Evolutionary conservation across 495 filamentous ascomycete species (phyloP), one percentile per base, ranked within the genome.

Genomic region (Podospora australis): DNA sequence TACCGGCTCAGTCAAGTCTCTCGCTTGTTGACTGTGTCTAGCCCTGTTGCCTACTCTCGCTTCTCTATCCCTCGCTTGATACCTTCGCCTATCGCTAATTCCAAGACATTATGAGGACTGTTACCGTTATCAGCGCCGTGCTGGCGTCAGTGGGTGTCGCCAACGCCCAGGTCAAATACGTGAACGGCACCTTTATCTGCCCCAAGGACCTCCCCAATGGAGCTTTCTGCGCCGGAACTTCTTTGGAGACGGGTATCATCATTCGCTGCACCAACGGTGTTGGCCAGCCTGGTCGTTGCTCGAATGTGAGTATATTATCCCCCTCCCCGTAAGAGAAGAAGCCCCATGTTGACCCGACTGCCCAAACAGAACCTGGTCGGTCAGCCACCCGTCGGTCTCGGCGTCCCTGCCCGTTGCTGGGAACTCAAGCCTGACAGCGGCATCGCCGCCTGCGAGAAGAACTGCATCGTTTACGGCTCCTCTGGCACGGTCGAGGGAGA

Each of bases 361-460:
- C 25, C 11, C 14, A 10, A 13, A 21, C 24, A 65, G 62, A 53
- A 62, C 48, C 60, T 67, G 34, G 52, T 51, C 45, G 60, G 56
- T 43, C 35, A 62, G 23, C 51, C 56, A 16, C 64, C 64, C 6
- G 16, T 57, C 21, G 64, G 60, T n/a, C 13, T 6, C 41, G 36
- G 20, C 38, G 5, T 32, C 36, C 28, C 44, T 5, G 55, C 58
- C 24, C 53, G 42, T 21, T 67, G 64, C 60, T 62, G 34, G 28
- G 57, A 66, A 47, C 34, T 41, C 32, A 45, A 47, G 20, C n/a
- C 29, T 17, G 32, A 13, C 5, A 42, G 35, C 35, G 64, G 64
- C 39, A 52, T 64, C 26, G 64, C 62, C 30, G 60, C 60, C 26
- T 67, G 64, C 46, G 58, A 62, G 51, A 67, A 64, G 58, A 66